phyloP scores from a whole-genome alignment of 257 asterid genomes.

The Nicotiana otophora region DNA sequence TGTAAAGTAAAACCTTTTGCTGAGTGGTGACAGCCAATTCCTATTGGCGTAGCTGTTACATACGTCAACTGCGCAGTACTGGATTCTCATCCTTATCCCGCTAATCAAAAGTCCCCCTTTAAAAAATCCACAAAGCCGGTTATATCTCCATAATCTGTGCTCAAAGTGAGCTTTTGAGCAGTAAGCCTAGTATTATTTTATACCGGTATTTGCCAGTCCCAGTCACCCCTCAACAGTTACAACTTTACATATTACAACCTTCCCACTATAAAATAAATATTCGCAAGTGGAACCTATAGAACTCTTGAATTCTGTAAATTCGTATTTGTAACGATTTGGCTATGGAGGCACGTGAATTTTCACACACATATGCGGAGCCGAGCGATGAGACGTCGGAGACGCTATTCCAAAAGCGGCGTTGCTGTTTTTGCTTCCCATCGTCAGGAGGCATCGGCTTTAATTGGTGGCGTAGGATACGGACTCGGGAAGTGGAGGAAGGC shows the following conservation, averaged over 20 bases:
- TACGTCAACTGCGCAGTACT: not conserved
- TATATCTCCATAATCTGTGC: not conserved
- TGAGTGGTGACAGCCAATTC: conserved; percentile 1
- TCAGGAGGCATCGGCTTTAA: conserved; percentile 26
- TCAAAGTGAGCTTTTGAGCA: not conserved
- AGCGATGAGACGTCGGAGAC: conserved; percentile 30
- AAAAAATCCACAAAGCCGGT: not conserved
- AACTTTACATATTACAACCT: not conserved
- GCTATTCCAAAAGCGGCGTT: conserved; percentile 34
- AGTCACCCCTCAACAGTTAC: conserved; percentile 3
- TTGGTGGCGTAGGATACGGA: conserved; percentile 52
- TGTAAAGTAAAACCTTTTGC: not conserved
- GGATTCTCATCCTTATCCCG: too few species aligned
- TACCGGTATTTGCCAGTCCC: not conserved
- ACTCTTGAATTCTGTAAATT: not conserved
- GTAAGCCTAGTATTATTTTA: not conserved
- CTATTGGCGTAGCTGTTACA: not conserved
- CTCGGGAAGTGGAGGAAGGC: conserved; percentile 11
- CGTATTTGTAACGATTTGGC: not conserved
- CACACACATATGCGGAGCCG: conserved; percentile 31
- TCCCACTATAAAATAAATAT: not conserved
- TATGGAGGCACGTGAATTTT: conserved; percentile 43
- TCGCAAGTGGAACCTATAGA: not conserved
- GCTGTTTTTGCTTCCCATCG: conserved; percentile 49
- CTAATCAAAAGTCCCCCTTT: not conserved